phyloP scores from a whole-genome alignment of 441 rosid species.

The Hura crepitans region DNA sequence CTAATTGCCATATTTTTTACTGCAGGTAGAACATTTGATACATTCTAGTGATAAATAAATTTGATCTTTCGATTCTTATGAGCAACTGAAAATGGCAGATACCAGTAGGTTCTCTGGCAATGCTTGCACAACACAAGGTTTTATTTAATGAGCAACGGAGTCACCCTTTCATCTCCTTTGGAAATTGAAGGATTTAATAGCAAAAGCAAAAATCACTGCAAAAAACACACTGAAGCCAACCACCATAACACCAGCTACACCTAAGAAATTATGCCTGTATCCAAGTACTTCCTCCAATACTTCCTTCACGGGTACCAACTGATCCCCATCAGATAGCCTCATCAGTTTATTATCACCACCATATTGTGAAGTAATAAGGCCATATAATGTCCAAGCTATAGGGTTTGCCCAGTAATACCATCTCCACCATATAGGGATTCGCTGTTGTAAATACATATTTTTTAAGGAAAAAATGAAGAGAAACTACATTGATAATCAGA shows the following conservation, averaged over 20 bases:
- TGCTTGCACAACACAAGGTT: neutral
- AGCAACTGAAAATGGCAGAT: no score
- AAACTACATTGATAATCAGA: no score
- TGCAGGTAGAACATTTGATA: neutral
- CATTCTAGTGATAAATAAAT: neutral
- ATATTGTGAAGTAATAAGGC: conserved; percentile 77
- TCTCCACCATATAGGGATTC: conserved; percentile 97
- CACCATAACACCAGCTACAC: conserved; percentile 70
- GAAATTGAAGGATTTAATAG: conserved; percentile 85
- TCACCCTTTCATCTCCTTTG: conserved; percentile 62
- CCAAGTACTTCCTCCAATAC: conserved; percentile 56
- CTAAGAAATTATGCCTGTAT: conserved; percentile 71
- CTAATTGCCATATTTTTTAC: no score
- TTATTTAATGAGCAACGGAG: neutral
- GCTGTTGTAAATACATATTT: conserved; percentile 37
- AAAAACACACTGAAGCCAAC: conserved; percentile 62
- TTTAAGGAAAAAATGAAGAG: neutral
- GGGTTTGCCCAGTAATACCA: conserved; percentile 99
- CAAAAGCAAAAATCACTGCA: conserved; percentile 68
- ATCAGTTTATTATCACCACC: conserved; percentile 51
- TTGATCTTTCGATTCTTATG: neutral
- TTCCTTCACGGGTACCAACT: conserved; percentile 42
- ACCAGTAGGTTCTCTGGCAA: neutral
- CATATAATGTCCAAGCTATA: conserved; percentile 86
- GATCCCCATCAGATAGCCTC: conserved; percentile 57